Conservation (phyloP, 805 yeast species). For the Kuraishia piskuri region DNA sequence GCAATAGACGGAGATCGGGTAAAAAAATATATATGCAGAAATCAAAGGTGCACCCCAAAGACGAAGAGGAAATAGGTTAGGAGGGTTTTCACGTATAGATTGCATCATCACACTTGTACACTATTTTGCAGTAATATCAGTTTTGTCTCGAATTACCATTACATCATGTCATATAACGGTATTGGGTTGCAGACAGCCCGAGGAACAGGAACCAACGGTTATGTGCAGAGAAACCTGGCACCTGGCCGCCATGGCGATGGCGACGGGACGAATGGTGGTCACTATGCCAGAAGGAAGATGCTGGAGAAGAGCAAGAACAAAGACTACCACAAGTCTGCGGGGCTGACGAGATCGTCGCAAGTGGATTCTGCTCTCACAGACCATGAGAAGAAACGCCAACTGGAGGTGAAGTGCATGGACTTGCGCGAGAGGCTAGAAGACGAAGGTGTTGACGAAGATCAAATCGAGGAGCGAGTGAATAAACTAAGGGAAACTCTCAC, state of each 20-base stretch:
- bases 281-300: conserved; percentile 27
- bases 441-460: conserved; percentile 25
- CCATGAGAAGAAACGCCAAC: conserved; percentile 27
- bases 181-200: conserved; percentile 48
- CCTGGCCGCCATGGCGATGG: conserved; percentile 13
- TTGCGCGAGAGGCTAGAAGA: conserved; percentile 46
- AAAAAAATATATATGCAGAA: no score
- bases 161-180: conserved; percentile 45
- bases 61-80: no score
- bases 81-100: no score
- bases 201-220: conserved; percentile 60
- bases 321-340: background rate
- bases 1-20: no score
- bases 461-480: conserved; percentile 22
- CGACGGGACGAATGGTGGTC: conserved; percentile 24
- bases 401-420: conserved; percentile 41
- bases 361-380: conserved; percentile 19
- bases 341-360: conserved; percentile 9
- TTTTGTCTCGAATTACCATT: no score
- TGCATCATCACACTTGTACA: no score
- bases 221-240: conserved; percentile 38
- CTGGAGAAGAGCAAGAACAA: conserved; percentile 10
- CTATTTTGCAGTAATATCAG: no score
- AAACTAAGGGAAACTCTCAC: conserved; percentile 16
- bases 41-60: no score